Evolutionary conservation across 345 rosid species (phyloP), one percentile per base, ranked within the genome.

Genomic region (Cardiospermum halicacabum): DNA sequence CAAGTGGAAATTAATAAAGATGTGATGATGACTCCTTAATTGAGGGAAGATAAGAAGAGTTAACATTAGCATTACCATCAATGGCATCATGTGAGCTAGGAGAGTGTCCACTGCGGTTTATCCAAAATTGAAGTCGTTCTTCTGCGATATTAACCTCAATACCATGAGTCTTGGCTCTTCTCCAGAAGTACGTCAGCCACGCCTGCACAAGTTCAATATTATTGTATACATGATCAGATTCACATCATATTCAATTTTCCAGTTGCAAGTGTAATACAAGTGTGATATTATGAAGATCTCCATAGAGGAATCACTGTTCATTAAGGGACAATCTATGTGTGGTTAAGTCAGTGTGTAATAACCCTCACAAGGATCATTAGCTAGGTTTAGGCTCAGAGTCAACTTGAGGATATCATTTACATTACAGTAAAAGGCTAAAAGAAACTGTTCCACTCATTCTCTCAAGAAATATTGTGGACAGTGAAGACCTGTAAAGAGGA

Each of bases 121-220:
- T 87, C 97, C 97, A 95, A 74, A 85, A 87, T 53, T 70, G 87
- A 61, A 91, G 87, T 56, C 88, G 81, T 60, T 91, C 88, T 81
- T 82, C 80, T 8, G 97, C 96, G 48, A 83, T 79, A 40, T 87
- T 84, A 63, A 71, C 89, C 74, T 95, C 96, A 60, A 91, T 84
- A 50, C 88, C 88, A 64, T 85, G 91, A 48, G 77, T 77, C 72
- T 82, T 75, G 58, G 96, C 96, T 77, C 99, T 87, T 83, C 93
- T 82, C 99, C 99, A 95, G 71, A 89, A 91, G 72, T 95, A 95
- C 39, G 99, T 89, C 56, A 95, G 87, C 99, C 99, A 95, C 60
- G 99, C 97, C 99, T 95, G 78, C 7, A 15, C 19, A 57, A 65
- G 30, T 53, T 4, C 10, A 42, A 45, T 18, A 15, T 54, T n/a